Base-by-base conservation (phyloP, 768 basidiomycete genomes). In the Psilocybe tampanensis region DNA sequence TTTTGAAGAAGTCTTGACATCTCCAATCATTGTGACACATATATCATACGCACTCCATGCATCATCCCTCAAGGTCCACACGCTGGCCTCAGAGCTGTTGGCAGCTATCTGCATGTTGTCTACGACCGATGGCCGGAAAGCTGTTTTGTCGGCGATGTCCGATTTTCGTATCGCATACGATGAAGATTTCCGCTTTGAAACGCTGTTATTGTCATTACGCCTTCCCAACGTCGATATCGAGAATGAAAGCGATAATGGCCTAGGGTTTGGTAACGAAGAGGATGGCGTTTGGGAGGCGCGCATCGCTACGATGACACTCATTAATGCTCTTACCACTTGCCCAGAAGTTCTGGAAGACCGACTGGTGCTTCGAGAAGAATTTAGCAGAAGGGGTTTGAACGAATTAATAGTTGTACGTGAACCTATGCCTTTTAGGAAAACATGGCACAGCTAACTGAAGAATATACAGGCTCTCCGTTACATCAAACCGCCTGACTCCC, bases 61-160 rank as follows among this genome's bases (percentile, higher is more conserved):
- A 1, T 76, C 87, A 0, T 86, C 88, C 9, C 73, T 81, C 51
- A 94, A 90, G 68, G 73, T 91, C 8, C 84, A 90, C 55, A 80
- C 84, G 0, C 76, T 91, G 21, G 79, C 83, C 0, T 85, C 88
- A 3, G 92, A 95, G 62, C 77, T 95, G 23, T 80, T 98, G 9
- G 91, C 92, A 1, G 95, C 89, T 0, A 83, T 95, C 41, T 93
- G 92, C 66, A 78, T 92, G 19, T 75, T 96, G 19, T 88, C 89
- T 1, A 70, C 81, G 4, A 73, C 74, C 6, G 86, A 90, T 33
- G 94, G 93, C 0, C 87, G 91, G 65, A 85, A 80, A 58, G 79
- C 84, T 2, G 89, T 95, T 8, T 76, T 95, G 12, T 78, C 86
- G 0, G 92, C 92, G 0, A 69, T 95, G 58, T 90, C 93, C 0